A percentile compares a stretch with the other conserved stretches of the same genome.
phyloP scores from a whole-genome alignment of 192 early-diverging fungal species.

The Radiomyces spectabilis region DNA sequence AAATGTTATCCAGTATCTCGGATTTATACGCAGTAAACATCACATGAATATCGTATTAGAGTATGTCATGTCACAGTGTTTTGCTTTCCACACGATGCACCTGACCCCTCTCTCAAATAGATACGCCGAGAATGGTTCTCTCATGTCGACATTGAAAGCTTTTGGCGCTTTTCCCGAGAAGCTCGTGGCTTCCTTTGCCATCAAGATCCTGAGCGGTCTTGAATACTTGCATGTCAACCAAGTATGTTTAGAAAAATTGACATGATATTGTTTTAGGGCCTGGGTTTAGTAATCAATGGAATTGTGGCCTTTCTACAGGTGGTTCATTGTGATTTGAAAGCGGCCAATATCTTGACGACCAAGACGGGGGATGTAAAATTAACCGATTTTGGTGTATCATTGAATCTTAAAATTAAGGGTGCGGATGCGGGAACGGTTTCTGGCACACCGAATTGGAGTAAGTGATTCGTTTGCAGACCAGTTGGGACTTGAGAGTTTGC shows the following conservation, averaged over 20 bases:
- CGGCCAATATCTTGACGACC: slow-evolving; percentile 92
- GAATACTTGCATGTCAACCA: slow-evolving; percentile 82
- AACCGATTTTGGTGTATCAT: slow-evolving; percentile 94
- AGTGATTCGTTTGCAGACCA: too few relatives aligned
- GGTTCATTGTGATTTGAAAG: slow-evolving; percentile 93
- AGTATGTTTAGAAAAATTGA: slow-evolving; percentile 23
- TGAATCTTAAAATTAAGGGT: slow-evolving; percentile 67
- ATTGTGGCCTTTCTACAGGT: too few relatives aligned
- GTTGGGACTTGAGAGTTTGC: too few relatives aligned
- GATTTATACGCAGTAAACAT: slow-evolving; percentile 63
- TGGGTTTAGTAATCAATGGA: too few relatives aligned
- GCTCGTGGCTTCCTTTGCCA: slow-evolving; percentile 76
- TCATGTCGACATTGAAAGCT: slow-evolving; percentile 73
- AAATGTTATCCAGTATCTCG: slow-evolving; percentile 78
- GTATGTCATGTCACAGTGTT: slow-evolving; percentile 12
- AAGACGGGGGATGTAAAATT: slow-evolving; percentile 93
- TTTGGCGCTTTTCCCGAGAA: slow-evolving; percentile 91
- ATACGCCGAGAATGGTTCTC: slow-evolving; percentile 91
- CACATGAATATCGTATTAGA: slow-evolving; percentile 82
- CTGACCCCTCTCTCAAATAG: neutral
- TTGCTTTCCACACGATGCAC: neutral
- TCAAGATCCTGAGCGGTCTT: slow-evolving; percentile 85
- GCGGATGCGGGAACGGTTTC: slow-evolving; percentile 61
- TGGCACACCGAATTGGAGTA: slow-evolving; percentile 80
- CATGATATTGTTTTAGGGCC: neutral